A percentile compares a stretch with the other conserved stretches of the same genome.
These are phyloP conservation scores for Forsythia suspensa DNA, from an alignment of 257 asterid species.

Conservation along the genomic window DNA sequence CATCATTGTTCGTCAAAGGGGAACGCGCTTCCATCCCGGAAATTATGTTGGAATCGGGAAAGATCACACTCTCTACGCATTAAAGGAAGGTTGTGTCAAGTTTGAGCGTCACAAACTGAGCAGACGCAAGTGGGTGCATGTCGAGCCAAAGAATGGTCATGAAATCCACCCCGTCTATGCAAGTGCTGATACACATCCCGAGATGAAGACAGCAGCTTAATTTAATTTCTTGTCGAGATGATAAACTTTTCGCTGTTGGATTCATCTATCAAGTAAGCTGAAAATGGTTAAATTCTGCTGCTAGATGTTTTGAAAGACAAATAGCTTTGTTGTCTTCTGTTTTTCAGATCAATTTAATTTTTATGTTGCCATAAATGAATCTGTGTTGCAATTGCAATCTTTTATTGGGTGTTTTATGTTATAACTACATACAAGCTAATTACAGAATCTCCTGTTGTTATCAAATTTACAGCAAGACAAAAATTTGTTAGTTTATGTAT, in stretches of 20 bases:
- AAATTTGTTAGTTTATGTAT: not conserved
- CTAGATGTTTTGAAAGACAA: not conserved
- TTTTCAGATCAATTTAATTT: not conserved
- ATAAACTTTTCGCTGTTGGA: not conserved
- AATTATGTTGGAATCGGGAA: conserved; percentile 79
- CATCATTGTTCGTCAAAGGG: conserved; percentile 93
- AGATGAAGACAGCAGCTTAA: conserved; percentile 46
- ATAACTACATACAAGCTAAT: not conserved
- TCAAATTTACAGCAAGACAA: not conserved
- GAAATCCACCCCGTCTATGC: conserved; percentile 72
- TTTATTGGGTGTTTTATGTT: not conserved
- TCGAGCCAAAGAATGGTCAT: conserved; percentile 84
- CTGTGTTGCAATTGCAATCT: not conserved
- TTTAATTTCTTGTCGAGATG: not conserved
- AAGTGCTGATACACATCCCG: conserved; percentile 28
- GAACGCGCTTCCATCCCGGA: conserved; percentile 93
- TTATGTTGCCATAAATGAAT: not conserved
- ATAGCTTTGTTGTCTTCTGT: not conserved
- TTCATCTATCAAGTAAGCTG: not conserved
- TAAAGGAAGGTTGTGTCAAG: conserved; percentile 83
- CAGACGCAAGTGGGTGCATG: conserved; percentile 94
- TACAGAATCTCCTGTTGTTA: not conserved
- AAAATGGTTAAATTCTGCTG: not conserved
- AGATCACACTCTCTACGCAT: conserved; percentile 88
- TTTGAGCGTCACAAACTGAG: conserved; percentile 76